phyloP scores from a whole-genome alignment of 495 filamentous ascomycete genomes.

The Bombardia bombarda region DNA sequence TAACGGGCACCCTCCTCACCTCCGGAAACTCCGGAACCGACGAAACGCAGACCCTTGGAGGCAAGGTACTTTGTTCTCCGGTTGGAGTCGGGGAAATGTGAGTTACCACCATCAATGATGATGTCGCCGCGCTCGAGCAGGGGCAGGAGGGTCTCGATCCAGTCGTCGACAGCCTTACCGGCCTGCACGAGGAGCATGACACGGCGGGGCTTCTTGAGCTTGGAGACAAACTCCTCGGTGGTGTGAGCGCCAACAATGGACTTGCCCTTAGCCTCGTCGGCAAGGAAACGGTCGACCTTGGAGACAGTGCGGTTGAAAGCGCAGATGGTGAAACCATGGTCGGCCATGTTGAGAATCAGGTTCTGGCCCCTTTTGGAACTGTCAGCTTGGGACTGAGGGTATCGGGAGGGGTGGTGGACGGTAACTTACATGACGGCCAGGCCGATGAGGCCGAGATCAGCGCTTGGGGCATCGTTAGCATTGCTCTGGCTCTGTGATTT shows the following conservation, averaged over 20 bases:
- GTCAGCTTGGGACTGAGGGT: conserved; percentile 6
- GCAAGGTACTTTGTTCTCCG: conserved; percentile 81
- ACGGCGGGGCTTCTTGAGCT: conserved; percentile 92
- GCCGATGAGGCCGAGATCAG: conserved; percentile 98
- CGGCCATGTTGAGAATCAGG: conserved; percentile 96
- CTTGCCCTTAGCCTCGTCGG: conserved; percentile 92
- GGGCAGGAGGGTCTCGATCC: conserved; percentile 91
- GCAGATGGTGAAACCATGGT: conserved; percentile 91
- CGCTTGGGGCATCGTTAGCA: conserved; percentile 48
- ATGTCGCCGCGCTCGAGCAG: conserved; percentile 89
- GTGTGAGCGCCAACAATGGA: conserved; percentile 88
- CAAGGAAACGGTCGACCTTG: conserved; percentile 95
- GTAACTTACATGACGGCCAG: conserved; percentile 91
- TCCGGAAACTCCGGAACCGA: conserved; percentile 95
- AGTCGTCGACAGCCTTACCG: conserved; percentile 94
- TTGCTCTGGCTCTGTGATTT: conserved; percentile 21
- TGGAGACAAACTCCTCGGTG: conserved; percentile 84
- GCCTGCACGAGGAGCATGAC: conserved; percentile 99
- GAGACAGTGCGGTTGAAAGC: conserved; percentile 96
- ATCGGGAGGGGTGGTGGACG: conserved; percentile 1
- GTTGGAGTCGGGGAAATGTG: conserved; percentile 98
- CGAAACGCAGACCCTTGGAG: conserved; percentile 86
- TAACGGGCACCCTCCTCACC: conserved; percentile 98
- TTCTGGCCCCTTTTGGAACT: conserved; percentile 58
- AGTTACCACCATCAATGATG: conserved; percentile 99